A percentile compares a stretch with the other conserved stretches of the same genome.
These are phyloP conservation scores for Neofusicoccum laricinum DNA, from an alignment of 2,329 filamentous ascomycete genomes.

Conservation along the genomic window DNA sequence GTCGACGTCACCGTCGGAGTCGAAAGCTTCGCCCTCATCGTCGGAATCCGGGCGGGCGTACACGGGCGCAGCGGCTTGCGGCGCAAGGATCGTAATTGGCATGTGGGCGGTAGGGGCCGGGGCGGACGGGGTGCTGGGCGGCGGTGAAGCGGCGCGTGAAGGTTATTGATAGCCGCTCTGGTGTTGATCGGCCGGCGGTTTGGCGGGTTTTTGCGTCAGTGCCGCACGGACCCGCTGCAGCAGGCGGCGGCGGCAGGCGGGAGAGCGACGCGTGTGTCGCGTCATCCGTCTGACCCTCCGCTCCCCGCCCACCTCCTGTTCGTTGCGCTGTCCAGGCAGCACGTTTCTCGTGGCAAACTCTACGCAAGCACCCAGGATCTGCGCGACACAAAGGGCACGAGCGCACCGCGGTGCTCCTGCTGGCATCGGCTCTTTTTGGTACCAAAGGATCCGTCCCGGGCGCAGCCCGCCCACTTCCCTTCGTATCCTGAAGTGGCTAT, in stretches of 20 bases:
- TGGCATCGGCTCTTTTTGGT: background rate
- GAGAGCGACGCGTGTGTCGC: background rate
- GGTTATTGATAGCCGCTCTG: background rate
- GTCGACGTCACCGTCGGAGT: slow-evolving; percentile 49
- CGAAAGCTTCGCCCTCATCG: slow-evolving; percentile 31
- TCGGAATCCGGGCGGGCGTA: slow-evolving; percentile 26
- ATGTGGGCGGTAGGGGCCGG: slow-evolving; percentile 35
- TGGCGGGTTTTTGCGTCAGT: background rate
- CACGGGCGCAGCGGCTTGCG: slow-evolving; percentile 38
- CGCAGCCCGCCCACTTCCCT: slow-evolving; percentile 1
- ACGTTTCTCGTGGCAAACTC: background rate
- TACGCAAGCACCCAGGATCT: background rate
- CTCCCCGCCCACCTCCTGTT: background rate
- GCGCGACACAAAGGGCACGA: background rate
- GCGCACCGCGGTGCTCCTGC: background rate
- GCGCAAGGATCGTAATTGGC: slow-evolving; percentile 60
- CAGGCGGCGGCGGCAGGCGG: too few species aligned
- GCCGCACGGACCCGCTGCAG: too few species aligned
- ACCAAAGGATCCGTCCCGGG: background rate
- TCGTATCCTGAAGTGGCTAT: slow-evolving; percentile 12
- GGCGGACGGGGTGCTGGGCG: background rate
- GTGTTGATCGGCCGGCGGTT: background rate
- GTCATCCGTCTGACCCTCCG: background rate
- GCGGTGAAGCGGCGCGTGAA: background rate
- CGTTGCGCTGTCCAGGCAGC: background rate